Base-by-base conservation (phyloP, 225 moss, liverwort and hornwort species). In the Physcomitrium patens region DNA sequence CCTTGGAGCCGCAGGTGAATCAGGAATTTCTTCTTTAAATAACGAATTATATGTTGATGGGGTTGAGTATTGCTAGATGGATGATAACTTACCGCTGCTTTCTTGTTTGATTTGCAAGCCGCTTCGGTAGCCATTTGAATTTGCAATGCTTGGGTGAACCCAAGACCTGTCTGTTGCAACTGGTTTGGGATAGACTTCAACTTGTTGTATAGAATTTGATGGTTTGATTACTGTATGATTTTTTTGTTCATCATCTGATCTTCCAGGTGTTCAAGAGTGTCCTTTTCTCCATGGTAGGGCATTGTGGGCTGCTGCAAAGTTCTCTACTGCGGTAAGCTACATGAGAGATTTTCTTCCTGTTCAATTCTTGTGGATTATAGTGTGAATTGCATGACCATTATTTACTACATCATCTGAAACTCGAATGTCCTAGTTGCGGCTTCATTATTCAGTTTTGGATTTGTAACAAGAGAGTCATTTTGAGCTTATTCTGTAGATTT, bases 301-400 rank as follows among this genome's bases (percentile, higher is more conserved):
- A 19, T 82, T 95, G 71, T 95, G 95, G 95, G 95, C 93, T 59
- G 95, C 95, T 66, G 95, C 95, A 24, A 95, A 95, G 82, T 93
- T 95, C 76, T 89, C 93, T 18, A 80, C 85, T 72, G 82, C 82
- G 42, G 94, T 95, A 58, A 87, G 92, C 76, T 49, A 1, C 28
- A 19, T 37, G 5, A 4, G 5, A 37, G 31, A 2, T 37, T 37
- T 37, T 37, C 4, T 37, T 37, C 7, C 31, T 37, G 31, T 37
- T 37, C 31, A 37, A 37, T 37, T 37, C 7, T 37, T 7, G 31
- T 37, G 31, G 7, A 37, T 37, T 37, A 37, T 7, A 4, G 31
- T 37, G 31, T 37, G 4, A 7, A 37, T 37, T 4, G 31, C 31
- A 37, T 37, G 31, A 37, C 31, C 24, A 24, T 24, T 37, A 4